Conservation (phyloP, 352 stramenopile species). For the Phytophthora agathidicida region DNA sequence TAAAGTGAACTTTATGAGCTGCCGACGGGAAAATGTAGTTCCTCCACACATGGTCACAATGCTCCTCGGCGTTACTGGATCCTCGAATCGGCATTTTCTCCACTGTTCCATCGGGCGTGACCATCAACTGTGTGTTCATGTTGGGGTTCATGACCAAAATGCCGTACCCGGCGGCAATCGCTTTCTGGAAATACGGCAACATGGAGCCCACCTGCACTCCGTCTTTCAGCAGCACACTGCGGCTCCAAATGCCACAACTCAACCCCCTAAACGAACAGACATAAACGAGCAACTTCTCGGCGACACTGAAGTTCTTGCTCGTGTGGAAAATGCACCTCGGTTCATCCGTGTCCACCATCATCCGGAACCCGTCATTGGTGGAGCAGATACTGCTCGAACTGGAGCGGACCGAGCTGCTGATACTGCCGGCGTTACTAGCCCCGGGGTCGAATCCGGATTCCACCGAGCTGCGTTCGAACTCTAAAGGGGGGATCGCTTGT, state of each 20-base stretch:
- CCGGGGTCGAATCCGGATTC: conserved; percentile 53
- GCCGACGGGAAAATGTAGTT: conserved; percentile 86
- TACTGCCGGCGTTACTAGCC: conserved; percentile 36
- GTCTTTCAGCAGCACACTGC: conserved; percentile 81
- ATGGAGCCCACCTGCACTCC: conserved; percentile 91
- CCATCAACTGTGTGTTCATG: conserved; percentile 88
- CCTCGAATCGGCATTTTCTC: conserved; percentile 85
- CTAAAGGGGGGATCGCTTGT: conserved; percentile 77
- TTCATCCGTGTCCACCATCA: conserved; percentile 83
- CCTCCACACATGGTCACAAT: conserved; percentile 88
- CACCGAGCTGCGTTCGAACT: conserved; percentile 58
- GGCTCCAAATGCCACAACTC: conserved; percentile 90
- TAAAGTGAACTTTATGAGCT: conserved; percentile 89
- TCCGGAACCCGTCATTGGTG: conserved; percentile 79
- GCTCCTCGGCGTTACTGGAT: conserved; percentile 86
- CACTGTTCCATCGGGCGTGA: conserved; percentile 51
- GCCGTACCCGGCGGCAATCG: conserved; percentile 74
- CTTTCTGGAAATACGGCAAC: conserved; percentile 88
- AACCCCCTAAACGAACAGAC: conserved; percentile 80
- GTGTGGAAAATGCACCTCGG: conserved; percentile 86
- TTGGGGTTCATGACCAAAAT: conserved; percentile 92
- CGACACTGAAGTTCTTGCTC: conserved; percentile 73
- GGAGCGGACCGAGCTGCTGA: conserved; percentile 52
- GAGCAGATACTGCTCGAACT: conserved; percentile 86
- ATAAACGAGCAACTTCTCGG: conserved; percentile 83